A percentile compares a stretch with the other conserved stretches of the same genome.
phyloP scores from a whole-genome alignment of 2,329 filamentous ascomycete species.

The Lasiodiplodia gonubiensis region DNA sequence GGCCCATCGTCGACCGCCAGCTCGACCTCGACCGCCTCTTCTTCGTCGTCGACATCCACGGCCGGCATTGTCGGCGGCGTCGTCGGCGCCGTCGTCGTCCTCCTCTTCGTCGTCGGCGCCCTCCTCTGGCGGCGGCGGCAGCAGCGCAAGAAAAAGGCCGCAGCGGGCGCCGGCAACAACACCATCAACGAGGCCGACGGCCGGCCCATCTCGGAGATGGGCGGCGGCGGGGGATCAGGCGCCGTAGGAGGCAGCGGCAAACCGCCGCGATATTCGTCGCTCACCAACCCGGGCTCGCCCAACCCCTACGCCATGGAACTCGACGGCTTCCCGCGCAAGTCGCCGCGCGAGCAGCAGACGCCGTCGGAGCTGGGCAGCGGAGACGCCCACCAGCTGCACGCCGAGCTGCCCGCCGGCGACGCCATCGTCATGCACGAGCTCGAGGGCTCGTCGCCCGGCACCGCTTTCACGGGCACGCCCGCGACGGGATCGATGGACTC shows the following conservation, averaged over 20 bases:
- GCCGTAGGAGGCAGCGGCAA: not conserved
- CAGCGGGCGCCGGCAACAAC: not conserved
- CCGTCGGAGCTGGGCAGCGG: slow-evolving; percentile 16
- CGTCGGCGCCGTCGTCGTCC: slow-evolving; percentile 37
- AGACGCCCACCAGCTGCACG: not conserved
- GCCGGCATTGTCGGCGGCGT: slow-evolving; percentile 39
- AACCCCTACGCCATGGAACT: slow-evolving; percentile 10
- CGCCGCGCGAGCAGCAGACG: not conserved
- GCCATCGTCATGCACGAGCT: not conserved
- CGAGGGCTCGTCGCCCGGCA: not conserved
- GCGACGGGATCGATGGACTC: not conserved
- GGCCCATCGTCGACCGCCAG: slow-evolving; percentile 18
- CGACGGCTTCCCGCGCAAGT: slow-evolving; percentile 14
- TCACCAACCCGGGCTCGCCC: not conserved
- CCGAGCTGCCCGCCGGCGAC: slow-evolving; percentile 14
- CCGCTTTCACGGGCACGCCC: not conserved
- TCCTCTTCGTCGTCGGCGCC: slow-evolving; percentile 36
- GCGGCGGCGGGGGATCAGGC: too few relatives aligned
- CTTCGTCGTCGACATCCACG: slow-evolving; percentile 15
- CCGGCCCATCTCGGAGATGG: not conserved
- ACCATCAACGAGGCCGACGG: not conserved
- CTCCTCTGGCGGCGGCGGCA: slow-evolving; percentile 1
- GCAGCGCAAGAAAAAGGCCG: not conserved
- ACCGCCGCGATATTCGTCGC: slow-evolving; percentile 17
- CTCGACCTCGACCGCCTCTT: slow-evolving; percentile 15